phyloP scores from a whole-genome alignment of 139 green algal genomes.

The Picochlorum costavermella region DNA sequence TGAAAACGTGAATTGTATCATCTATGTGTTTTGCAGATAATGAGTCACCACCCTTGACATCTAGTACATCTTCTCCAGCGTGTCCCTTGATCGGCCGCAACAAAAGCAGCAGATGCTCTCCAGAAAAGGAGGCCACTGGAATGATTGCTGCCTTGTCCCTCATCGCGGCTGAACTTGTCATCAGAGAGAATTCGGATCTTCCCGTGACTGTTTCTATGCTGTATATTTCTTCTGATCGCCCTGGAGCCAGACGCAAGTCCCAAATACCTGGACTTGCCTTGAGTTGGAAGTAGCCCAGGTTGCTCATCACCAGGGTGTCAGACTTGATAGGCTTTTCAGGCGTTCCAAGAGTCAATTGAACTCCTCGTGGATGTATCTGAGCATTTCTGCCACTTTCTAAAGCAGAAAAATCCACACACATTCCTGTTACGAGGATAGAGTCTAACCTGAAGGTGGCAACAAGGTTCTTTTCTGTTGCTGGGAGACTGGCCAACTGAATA shows the following conservation, averaged over 20 bases:
- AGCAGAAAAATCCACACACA: slow-evolving; percentile 51
- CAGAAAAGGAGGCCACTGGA: slow-evolving; percentile 28
- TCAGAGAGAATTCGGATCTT: not conserved
- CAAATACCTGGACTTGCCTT: slow-evolving; percentile 73
- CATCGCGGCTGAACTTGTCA: not conserved
- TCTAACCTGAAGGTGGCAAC: slow-evolving; percentile 84
- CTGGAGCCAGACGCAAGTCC: slow-evolving; percentile 52
- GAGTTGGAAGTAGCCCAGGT: slow-evolving; percentile 98
- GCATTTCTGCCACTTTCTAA: slow-evolving; percentile 21
- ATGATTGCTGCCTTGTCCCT: slow-evolving; percentile 13
- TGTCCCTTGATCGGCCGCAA: slow-evolving; percentile 65
- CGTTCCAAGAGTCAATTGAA: slow-evolving; percentile 82
- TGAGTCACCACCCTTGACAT: slow-evolving; percentile 1
- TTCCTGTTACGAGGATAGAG: slow-evolving; percentile 84
- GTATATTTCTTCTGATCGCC: slow-evolving; percentile 24
- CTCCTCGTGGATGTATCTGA: slow-evolving; percentile 62
- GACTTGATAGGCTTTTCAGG: slow-evolving; percentile 28
- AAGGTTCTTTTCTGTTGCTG: not conserved
- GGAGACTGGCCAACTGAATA: slow-evolving; percentile 69
- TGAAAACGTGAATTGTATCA: slow-evolving; percentile 91
- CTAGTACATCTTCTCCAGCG: slow-evolving; percentile 70
- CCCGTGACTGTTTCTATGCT: slow-evolving; percentile 9
- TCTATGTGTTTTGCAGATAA: slow-evolving; percentile 16
- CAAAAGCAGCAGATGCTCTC: slow-evolving; percentile 59
- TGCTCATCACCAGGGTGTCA: slow-evolving; percentile 96